These are phyloP conservation scores for Halophytophthora batemanensis DNA, from an alignment of 352 stramenopile species.

Conservation along the genomic window DNA sequence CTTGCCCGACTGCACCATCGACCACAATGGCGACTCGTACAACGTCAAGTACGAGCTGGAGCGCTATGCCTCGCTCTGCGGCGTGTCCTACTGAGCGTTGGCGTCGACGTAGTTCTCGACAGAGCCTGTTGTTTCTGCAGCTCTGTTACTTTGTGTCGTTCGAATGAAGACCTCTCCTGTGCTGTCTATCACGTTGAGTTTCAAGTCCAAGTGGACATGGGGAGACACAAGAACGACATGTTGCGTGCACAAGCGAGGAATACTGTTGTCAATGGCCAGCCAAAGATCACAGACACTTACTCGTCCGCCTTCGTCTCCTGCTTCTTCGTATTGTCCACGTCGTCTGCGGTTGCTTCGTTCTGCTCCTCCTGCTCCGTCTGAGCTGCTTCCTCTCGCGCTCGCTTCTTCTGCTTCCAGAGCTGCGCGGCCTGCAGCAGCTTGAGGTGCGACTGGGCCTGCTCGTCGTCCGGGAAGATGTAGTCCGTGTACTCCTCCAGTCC, in stretches of 20 bases:
- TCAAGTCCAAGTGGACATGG: no score
- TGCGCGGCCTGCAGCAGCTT: constrained; percentile 97
- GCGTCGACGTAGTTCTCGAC: no score
- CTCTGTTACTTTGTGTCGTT: no score
- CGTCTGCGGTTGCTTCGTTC: constrained; percentile 1
- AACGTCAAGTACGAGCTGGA: constrained; percentile 26
- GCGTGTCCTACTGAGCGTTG: no score
- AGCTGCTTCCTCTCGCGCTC: constrained; percentile 45
- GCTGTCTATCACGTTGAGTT: no score
- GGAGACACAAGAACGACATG: no score
- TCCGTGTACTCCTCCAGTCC: constrained; percentile 98
- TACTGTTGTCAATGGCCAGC: no score
- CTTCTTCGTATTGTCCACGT: not conserved
- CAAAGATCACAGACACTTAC: no score
- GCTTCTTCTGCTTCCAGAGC: constrained; percentile 94
- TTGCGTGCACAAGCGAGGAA: no score
- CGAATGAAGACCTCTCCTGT: no score
- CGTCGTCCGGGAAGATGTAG: constrained; percentile 98
- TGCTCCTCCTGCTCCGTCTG: constrained; percentile 8
- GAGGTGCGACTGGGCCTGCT: constrained; percentile 92
- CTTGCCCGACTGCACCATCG: constrained; percentile 33
- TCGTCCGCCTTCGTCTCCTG: not conserved
- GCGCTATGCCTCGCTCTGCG: constrained; percentile 17
- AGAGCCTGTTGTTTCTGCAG: no score
- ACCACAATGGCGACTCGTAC: constrained; percentile 19